Percentiles rank a stretch among this genome's conserved stretches.
phyloP scores from a whole-genome alignment of 106 monocot genomes.

The Phalaenopsis equestris region DNA sequence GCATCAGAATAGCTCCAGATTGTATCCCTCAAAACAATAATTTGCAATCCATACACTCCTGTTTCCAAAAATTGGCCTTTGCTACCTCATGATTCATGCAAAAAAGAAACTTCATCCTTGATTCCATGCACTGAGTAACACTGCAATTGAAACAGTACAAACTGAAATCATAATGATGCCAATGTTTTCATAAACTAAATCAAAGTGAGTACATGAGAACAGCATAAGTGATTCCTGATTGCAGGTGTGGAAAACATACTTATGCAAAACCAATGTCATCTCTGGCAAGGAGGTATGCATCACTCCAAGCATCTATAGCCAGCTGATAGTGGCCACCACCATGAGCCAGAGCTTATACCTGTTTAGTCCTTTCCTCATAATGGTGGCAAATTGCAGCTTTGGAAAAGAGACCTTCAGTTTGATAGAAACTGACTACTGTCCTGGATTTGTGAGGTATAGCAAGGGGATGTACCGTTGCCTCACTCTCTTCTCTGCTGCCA shows the following conservation, averaged over 20 bases:
- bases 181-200: too few relatives aligned
- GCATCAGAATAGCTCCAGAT: too few relatives aligned
- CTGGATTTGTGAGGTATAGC: constrained; percentile 24
- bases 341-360: constrained; percentile 38
- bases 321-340: constrained; percentile 38
- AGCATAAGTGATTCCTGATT: background rate
- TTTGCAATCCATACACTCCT: too few relatives aligned
- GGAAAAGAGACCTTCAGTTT: constrained; percentile 39
- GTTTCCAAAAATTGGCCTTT: too few relatives aligned
- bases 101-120: too few relatives aligned
- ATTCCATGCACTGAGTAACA: too few relatives aligned
- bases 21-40: too few relatives aligned
- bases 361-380: constrained; percentile 35
- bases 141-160: too few relatives aligned
- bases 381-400: constrained; percentile 38
- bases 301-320: constrained; percentile 41
- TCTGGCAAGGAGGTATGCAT: constrained; percentile 46
- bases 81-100: too few relatives aligned
- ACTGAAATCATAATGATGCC: too few relatives aligned
- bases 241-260: constrained; percentile 62
- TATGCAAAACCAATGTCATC: constrained; percentile 25
- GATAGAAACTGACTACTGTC: constrained; percentile 34
- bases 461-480: constrained; percentile 26
- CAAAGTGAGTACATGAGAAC: too few relatives aligned
- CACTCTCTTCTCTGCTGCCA: constrained; percentile 30